phyloP scores from a whole-genome alignment of 1,139 yeast genomes.

The Debaryomycetaceae sp. region DNA sequence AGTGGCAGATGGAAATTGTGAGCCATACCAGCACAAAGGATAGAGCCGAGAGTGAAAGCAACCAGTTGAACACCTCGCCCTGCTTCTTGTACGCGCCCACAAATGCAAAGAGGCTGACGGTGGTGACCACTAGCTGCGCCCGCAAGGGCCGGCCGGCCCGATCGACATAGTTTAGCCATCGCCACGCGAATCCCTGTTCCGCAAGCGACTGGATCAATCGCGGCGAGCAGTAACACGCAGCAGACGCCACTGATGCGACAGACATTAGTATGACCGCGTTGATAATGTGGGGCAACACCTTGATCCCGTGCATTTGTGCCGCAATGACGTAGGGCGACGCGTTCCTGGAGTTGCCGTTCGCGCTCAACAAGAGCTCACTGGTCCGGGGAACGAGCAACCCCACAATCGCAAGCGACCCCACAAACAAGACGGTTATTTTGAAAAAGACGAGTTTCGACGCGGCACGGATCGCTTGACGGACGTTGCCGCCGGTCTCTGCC shows the following conservation, averaged over 20 bases:
- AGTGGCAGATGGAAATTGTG: constrained; percentile 12
- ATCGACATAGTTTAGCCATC: constrained; percentile 14
- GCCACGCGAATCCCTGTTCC: constrained; percentile 14
- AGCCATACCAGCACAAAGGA: constrained; percentile 14
- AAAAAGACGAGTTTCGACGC: constrained; percentile 73
- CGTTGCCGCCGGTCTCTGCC: constrained; percentile 70
- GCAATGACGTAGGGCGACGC: constrained; percentile 37
- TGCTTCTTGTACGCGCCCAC: constrained; percentile 13
- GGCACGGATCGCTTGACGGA: constrained; percentile 63
- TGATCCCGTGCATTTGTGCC: constrained; percentile 28
- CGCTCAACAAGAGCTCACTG: constrained; percentile 21
- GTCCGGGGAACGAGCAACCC: constrained; percentile 30
- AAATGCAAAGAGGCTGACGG: constrained; percentile 12
- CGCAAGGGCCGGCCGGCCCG: constrained; percentile 14
- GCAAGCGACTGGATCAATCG: constrained; percentile 15
- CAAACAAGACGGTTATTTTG: constrained; percentile 59
- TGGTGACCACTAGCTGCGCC: constrained; percentile 11
- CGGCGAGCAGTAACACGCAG: constrained; percentile 30
- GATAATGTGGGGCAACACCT: constrained; percentile 30
- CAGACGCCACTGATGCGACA: constrained; percentile 37
- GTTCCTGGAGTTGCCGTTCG: constrained; percentile 11
- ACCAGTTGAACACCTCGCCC: constrained; percentile 16
- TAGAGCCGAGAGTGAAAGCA: constrained; percentile 16
- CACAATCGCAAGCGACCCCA: constrained; percentile 37
- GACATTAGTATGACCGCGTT: constrained; percentile 25